These are phyloP conservation scores for Zizania latifolia DNA, from an alignment of 176 grass and related monocot species.

Conservation along the genomic window DNA sequence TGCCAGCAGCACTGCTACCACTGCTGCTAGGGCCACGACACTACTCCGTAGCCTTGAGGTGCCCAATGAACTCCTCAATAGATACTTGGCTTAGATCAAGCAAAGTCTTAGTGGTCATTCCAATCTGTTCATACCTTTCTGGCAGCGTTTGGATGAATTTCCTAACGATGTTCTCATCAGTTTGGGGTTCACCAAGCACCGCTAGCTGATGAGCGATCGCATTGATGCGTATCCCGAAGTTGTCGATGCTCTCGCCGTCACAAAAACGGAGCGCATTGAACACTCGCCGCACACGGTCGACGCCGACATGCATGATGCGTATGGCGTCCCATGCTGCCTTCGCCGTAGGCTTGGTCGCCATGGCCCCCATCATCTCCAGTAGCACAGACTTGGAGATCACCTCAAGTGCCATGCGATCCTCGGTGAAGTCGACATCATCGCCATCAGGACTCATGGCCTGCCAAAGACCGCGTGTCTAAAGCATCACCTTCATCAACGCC, in stretches of 20 bases:
- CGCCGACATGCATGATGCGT: background rate
- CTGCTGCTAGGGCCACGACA: background rate
- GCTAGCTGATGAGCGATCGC: background rate
- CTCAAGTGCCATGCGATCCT: too few species aligned
- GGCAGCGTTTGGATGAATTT: background rate
- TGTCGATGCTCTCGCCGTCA: background rate
- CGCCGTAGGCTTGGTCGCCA: too few species aligned
- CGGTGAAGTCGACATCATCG: too few species aligned
- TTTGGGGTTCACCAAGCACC: background rate
- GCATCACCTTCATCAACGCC: too few species aligned
- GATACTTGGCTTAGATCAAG: too few species aligned
- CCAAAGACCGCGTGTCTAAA: too few species aligned
- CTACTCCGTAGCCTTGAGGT: background rate
- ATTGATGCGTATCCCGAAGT: background rate
- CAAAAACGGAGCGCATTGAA: background rate
- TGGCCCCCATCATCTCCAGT: too few species aligned
- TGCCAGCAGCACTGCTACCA: rapidly evolving
- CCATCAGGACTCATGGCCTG: too few species aligned
- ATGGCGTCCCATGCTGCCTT: background rate
- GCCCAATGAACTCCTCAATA: background rate
- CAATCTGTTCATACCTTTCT: too few species aligned
- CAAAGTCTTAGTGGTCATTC: too few species aligned
- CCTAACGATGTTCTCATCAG: background rate
- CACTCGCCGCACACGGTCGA: background rate
- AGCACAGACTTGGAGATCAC: too few species aligned